Percentiles rank a stretch among this genome's conserved stretches.
Conservation (phyloP, 805 yeast genomes). For the Candida ficus region DNA sequence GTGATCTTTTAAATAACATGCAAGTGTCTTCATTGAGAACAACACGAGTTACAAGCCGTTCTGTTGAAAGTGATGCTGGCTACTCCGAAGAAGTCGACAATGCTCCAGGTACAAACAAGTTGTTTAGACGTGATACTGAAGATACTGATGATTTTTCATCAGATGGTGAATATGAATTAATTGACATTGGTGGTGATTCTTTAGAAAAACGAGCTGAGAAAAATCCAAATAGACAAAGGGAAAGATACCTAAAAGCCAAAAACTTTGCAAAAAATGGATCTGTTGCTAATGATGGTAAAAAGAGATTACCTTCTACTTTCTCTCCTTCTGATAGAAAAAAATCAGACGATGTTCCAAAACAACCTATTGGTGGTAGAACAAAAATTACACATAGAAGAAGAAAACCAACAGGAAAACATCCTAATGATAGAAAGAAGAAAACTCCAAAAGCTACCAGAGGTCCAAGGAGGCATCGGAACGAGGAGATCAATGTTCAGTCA, state of each 20-base stretch:
- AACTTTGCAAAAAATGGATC: conserved; percentile 13
- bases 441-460: not conserved
- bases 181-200: too few relatives aligned
- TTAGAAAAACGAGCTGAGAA: not conserved
- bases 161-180: not conserved
- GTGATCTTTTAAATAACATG: conserved; percentile 10
- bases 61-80: not conserved
- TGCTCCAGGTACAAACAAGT: not conserved
- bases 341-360: not conserved
- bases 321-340: conserved; percentile 8
- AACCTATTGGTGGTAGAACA: conserved; percentile 1
- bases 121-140: too few relatives aligned
- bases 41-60: not conserved
- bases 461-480: not conserved
- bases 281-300: conserved; percentile 2
- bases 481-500: not conserved
- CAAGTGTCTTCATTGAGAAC: conserved; percentile 13
- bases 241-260: conserved; percentile 6
- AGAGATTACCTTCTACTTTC: conserved; percentile 6
- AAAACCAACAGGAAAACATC: conserved; percentile 1
- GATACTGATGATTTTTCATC: too few relatives aligned
- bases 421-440: not conserved
- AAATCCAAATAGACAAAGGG: not conserved
- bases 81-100: not conserved
- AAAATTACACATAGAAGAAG: conserved; percentile 2